Evolutionary conservation across 1,284 basidiomycete genomes (phyloP), one percentile per base, ranked within the genome.

Genomic region (Agaricales sp.): DNA sequence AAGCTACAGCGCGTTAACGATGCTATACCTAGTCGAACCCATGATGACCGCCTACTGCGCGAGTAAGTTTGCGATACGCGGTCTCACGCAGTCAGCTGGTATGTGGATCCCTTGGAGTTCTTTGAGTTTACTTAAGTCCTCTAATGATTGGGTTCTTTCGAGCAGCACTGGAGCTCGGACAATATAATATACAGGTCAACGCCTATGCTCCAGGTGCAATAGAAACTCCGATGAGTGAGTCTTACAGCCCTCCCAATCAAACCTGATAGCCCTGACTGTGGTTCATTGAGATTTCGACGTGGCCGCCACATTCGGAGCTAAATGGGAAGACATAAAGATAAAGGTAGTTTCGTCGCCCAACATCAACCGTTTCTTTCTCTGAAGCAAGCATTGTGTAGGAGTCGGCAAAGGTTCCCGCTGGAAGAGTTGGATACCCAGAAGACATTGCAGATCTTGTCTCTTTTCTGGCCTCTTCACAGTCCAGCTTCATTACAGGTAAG

Each of bases 371-470:
- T 6, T 30, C 6, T 6, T 30, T 30, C 26, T 30, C 6, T 6
- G 26, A 30, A 30, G 26, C 4, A 16, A 14, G n/a, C 24, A 26
- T 21, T 19, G 12, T 45, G 13, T 47, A 12, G 14, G 16, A 18
- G 44, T 54, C 47, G 8, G 48, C 0, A 44, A 22, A 18, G 35
- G 14, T 48, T 4, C 55, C 51, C 0, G 35, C 57, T 38, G 54
- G 51, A 14, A 51, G 53, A 25, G 35, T 49, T 13, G 60, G 54
- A 18, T 21, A 38, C 21, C 58, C 59, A 2, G 57, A 57, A 24
- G 61, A 62, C 19, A 46, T 61, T 11, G 55, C 59, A 3, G 54
- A 46, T 4, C 50, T 62, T 1, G 58, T 56, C 1, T 59, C 59
- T 6, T 62, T 57, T 47, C 51, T 61, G 13, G 61, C 51, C 11